Evolutionary conservation across 441 rosid genomes (phyloP).

Genomic region (Manihot esculenta): DNA sequence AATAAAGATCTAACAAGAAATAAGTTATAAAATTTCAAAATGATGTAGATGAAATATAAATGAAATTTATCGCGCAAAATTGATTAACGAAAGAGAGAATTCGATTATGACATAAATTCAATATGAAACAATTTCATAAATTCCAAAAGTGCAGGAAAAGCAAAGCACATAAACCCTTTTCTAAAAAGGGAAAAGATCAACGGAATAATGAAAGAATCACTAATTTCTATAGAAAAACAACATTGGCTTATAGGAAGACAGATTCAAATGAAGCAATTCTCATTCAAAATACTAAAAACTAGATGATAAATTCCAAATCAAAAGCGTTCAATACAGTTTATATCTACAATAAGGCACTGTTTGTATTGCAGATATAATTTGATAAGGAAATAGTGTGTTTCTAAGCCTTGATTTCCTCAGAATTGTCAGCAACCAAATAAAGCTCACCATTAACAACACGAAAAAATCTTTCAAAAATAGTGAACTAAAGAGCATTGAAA

Average conservation of each 20-base stretch:
- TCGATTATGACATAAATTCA: neutral
- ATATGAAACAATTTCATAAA: neutral
- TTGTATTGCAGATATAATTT: neutral
- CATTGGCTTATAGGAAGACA: neutral
- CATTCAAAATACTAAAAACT: neutral
- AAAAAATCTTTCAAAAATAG: neutral
- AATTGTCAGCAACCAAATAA: conserved; percentile 7
- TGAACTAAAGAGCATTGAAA: neutral
- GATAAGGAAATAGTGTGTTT: neutral
- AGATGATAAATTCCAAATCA: neutral
- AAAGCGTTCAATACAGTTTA: neutral
- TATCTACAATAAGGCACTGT: neutral
- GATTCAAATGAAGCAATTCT: neutral
- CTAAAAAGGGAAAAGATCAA: neutral
- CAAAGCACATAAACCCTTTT: neutral
- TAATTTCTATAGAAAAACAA: neutral
- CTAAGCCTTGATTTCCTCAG: neutral
- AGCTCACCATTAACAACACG: neutral
- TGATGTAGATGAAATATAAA: neutral
- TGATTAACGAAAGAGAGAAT: neutral
- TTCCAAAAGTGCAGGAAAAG: neutral
- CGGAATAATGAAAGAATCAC: conserved; percentile 2
- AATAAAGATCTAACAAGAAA: neutral
- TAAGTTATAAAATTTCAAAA: neutral
- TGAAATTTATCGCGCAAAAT: neutral